Percentiles rank a stretch among this genome's conserved stretches.
phyloP scores from a whole-genome alignment of 176 grass and related monocot genomes.

The Urochloa ruziziensis region DNA sequence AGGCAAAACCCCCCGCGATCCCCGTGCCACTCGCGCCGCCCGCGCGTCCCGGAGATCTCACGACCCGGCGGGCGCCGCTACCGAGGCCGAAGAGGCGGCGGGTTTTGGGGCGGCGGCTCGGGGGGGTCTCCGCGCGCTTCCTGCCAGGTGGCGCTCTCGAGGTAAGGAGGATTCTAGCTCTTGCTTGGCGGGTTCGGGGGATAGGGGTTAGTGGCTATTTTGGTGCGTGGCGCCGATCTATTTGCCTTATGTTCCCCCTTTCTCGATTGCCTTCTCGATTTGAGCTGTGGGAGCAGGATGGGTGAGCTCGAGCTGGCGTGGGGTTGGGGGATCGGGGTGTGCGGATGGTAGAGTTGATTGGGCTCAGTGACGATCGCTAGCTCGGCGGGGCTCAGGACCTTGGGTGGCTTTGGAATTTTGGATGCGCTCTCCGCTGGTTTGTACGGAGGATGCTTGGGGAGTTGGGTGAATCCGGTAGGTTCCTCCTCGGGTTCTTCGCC shows the following conservation, averaged over 20 bases:
- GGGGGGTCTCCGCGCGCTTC: not conserved
- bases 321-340: not conserved
- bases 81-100: not conserved
- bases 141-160: conserved; percentile 5
- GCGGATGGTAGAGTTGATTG: not conserved
- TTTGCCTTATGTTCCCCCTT: not conserved
- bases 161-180: conserved; percentile 31
- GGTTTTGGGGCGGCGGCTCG: not conserved
- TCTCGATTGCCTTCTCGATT: not conserved
- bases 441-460: not conserved
- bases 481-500: not conserved
- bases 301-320: not conserved
- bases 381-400: not conserved
- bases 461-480: not conserved
- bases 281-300: not conserved
- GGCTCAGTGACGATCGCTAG: not conserved
- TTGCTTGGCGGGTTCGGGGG: not conserved
- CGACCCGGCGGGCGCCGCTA: not conserved
- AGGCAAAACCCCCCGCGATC: not conserved
- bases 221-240: not conserved
- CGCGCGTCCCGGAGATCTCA: not conserved
- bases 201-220: not conserved
- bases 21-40: not conserved
- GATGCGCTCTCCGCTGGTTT: not conserved
- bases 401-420: not conserved